Evolutionary conservation across 306 rosid species (phyloP).

Genomic region (Pyrus communis): DNA sequence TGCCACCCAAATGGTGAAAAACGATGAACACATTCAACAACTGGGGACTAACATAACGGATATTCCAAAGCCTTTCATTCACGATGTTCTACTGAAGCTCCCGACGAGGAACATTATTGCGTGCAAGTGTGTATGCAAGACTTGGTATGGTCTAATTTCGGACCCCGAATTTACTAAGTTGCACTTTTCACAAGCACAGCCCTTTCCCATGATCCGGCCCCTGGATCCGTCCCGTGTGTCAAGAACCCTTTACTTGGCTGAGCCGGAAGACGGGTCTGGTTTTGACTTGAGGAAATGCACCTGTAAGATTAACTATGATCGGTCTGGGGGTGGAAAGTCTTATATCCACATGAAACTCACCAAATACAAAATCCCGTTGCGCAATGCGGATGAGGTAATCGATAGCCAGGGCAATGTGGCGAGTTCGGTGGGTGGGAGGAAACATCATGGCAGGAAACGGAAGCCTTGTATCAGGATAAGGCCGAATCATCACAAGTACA

Average conservation of each 20-base stretch:
- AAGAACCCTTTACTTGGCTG: slow-evolving; percentile 8
- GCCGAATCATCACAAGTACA: too few species aligned
- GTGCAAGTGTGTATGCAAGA: slow-evolving; percentile 20
- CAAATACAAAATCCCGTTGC: slow-evolving; percentile 19
- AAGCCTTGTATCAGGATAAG: too few species aligned
- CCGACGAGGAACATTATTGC: slow-evolving; percentile 13
- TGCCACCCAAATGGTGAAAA: background rate
- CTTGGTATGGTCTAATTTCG: slow-evolving; percentile 13
- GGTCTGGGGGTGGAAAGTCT: background rate
- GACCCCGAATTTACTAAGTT: slow-evolving; percentile 13
- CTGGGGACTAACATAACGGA: background rate
- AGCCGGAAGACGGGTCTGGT: background rate
- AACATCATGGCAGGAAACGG: too few species aligned
- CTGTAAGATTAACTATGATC: background rate
- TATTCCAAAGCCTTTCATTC: background rate
- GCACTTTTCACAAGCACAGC: background rate
- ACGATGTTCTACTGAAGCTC: background rate
- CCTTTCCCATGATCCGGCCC: background rate
- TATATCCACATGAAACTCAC: background rate
- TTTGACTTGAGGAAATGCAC: background rate
- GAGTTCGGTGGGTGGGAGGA: too few species aligned
- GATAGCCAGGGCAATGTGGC: too few species aligned
- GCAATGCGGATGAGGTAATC: too few species aligned
- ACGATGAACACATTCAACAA: background rate
- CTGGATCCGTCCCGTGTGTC: background rate